Evolutionary conservation across 768 basidiomycete species (phyloP).

Genomic region (Rhodotorula paludigena): DNA sequence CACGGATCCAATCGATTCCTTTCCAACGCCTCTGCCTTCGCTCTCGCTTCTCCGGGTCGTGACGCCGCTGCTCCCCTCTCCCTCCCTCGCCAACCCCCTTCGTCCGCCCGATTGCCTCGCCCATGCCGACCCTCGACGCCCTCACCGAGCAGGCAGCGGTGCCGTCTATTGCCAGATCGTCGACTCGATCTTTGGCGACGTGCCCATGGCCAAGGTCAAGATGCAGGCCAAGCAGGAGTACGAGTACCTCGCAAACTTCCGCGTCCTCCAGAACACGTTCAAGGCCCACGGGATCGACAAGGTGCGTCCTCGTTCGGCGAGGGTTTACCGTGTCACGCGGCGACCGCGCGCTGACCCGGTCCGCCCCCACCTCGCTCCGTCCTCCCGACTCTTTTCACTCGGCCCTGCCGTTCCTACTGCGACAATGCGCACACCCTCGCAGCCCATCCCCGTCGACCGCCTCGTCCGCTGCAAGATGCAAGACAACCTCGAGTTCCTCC

Average conservation of each 20-base stretch:
- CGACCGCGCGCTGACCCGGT: too few species aligned
- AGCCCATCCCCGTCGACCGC: constrained; percentile 94
- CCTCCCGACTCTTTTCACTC: too few species aligned
- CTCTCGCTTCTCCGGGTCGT: too few species aligned
- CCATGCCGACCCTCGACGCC: background rate
- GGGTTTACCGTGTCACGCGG: too few species aligned
- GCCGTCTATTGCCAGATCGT: constrained; percentile 91
- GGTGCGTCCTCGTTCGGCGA: constrained; percentile 51
- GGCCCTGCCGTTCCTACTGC: too few species aligned
- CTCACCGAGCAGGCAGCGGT: constrained; percentile 60
- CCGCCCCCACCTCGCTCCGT: too few species aligned
- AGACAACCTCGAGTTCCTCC: constrained; percentile 96
- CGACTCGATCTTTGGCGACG: constrained; percentile 81
- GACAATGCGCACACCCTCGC: background rate
- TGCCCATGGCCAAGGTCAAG: constrained; percentile 58
- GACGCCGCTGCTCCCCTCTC: too few species aligned
- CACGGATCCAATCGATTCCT: too few species aligned
- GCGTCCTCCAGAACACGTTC: constrained; percentile 88
- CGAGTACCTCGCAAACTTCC: constrained; percentile 91
- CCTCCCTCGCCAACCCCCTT: background rate
- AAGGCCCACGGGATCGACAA: constrained; percentile 90
- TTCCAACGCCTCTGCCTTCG: too few species aligned
- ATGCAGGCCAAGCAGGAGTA: constrained; percentile 84
- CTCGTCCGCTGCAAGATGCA: constrained; percentile 99
- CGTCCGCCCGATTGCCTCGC: too few species aligned